Base-by-base conservation (phyloP, 2,329 filamentous ascomycete genomes). In the Colletotrichum spinosum region DNA sequence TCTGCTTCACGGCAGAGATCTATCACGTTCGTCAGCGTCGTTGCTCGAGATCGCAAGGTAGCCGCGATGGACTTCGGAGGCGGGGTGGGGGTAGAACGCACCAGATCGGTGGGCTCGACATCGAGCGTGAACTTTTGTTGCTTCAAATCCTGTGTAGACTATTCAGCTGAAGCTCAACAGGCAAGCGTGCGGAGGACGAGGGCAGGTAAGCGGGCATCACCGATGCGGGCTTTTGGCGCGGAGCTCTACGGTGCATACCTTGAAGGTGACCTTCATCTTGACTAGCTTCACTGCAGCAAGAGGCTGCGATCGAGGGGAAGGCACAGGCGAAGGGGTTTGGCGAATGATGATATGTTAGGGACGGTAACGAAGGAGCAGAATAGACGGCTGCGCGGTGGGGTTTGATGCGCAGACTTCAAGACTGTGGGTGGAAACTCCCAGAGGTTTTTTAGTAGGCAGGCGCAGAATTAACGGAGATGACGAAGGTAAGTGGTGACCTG, bases 91-190 rank as follows among this genome's bases (percentile, higher is more conserved):
- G 76, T 77, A 74, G 71, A 74, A 79, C 91, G 74, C 90, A 97
- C 94, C 79, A 93, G 92, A 78, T 97, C 94, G 70, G 92, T 90
- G 69, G 94, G 93, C 80, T 98, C 94, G 76, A 94, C 93, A 72
- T 98, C 95, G 84, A 99, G 92, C 75, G 90, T 90, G 83, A 99
- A 99, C 85, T 97, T 97, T 80, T 97, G 92, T 81, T 98, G 96
- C 86, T 97, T 98, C 76, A 99, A 87, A 84, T 99, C 96, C 94
- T 97, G 73, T 39, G 72, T 48, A 46, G 39, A 45, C 35, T 17
- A 25, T 37, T 67, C 45, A 67, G 64, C 55, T 46, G n/a, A 55
- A 71, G 60, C 65, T 54, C 54, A 10, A 41, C 12, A 41, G 5
- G 2, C 4, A 17, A 9, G n/a, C 11, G 54, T 44, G 13, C n/a